phyloP scores from a whole-genome alignment of 768 basidiomycete genomes.

The Lactarius pseudohatsudake region DNA sequence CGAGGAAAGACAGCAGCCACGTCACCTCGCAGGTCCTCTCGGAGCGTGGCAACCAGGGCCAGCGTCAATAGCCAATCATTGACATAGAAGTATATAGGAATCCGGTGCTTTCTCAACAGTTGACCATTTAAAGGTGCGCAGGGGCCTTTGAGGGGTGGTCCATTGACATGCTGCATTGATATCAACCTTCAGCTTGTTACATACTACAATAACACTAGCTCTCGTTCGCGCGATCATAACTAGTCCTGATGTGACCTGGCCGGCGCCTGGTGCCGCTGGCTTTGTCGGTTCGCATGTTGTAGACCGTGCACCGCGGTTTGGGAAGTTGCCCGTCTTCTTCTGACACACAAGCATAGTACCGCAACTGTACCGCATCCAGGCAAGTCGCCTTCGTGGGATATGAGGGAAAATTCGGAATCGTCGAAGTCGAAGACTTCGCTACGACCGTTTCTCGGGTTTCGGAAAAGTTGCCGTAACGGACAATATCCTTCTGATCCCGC shows the following conservation, averaged over 20 bases:
- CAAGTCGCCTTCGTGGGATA: slow-evolving; percentile 1
- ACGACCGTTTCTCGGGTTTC: neutral
- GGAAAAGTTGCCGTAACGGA: neutral
- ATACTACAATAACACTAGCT: neutral
- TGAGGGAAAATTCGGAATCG: slow-evolving; percentile 12
- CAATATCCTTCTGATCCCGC: neutral
- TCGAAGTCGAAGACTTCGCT: slow-evolving; percentile 3
- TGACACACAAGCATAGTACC: neutral
- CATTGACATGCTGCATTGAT: no score
- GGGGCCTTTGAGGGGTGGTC: no score
- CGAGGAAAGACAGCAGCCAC: neutral
- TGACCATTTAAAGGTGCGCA: neutral
- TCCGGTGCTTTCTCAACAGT: neutral
- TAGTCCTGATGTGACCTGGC: no score
- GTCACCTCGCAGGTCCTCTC: neutral
- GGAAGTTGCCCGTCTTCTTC: neutral
- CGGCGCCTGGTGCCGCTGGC: no score
- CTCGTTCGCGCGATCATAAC: neutral
- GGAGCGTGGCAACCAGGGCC: neutral
- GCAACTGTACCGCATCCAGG: neutral
- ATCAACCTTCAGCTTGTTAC: neutral
- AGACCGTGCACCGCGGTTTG: neutral
- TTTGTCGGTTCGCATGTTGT: neutral
- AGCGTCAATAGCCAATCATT: neutral
- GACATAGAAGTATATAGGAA: neutral